Evolutionary conservation across 176 grass and related monocot species (phyloP), one percentile per base, ranked within the genome.

Genomic region (Thalia dealbata): DNA sequence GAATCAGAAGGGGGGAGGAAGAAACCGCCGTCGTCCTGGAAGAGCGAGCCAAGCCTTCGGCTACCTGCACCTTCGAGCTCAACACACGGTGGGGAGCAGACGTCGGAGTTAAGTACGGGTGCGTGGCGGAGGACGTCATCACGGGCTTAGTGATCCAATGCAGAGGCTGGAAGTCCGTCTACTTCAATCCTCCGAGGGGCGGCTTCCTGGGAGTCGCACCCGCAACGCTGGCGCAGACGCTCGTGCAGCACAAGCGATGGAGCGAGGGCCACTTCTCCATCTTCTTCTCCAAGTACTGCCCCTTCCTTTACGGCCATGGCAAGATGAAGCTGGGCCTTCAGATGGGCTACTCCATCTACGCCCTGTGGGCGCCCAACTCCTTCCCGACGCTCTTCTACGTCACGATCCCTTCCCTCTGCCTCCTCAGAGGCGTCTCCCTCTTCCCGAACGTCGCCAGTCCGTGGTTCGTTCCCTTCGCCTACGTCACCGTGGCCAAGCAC

Each of bases 181-280:
- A 56, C 21, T 70, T 69, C 10, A 74, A 82, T 54, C 92, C 84
- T 51, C 48, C 59, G 69, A 85, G 71, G 76, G 76, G 48, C 67
- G 89, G 71, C 4, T 92, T 96, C 67, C 0, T 96, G 24, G 92
- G 92, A 42, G 70, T 96, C 13, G 78, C 54, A 25, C 87, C 93
- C 2, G 7, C 82, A 64, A 97, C 93, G 24, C 62, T 92, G 21
- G 80, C 71, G 26, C 85, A 92, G 26, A 73, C 81, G 30, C 50
- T 92, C 61, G n/a, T 97, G 72, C 93, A 97, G 24, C 85, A 90
- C 74, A 92, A 92, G 76, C 84, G 93, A 83, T 97, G 93, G 89
- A 82, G 85, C 12, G 89, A 87, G 73, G 92, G 92, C 2, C 50
- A 87, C 30, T 76, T 91, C 3, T 50, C 78, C 0, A 82, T 90